Evolutionary conservation across 2,329 filamentous ascomycete genomes (phyloP).

Genomic region (Ceratocystis alfenasii): DNA sequence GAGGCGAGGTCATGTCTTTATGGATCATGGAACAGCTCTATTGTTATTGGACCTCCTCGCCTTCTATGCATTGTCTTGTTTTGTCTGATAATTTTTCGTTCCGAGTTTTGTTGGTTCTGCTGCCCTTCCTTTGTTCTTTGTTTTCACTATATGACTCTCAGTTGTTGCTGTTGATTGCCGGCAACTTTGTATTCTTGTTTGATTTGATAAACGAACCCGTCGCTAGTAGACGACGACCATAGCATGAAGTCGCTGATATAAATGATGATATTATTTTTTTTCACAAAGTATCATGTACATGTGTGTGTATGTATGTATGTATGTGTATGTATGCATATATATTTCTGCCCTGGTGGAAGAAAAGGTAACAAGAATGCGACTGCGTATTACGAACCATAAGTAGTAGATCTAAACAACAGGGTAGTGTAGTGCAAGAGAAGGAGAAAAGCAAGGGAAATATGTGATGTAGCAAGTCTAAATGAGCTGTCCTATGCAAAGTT

Average conservation of each 20-base stretch:
- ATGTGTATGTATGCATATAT: background rate
- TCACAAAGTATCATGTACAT: background rate
- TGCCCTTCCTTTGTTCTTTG: constrained; percentile 16
- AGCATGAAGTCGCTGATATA: background rate
- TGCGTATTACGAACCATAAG: background rate
- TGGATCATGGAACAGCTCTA: background rate
- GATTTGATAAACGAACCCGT: background rate
- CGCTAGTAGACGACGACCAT: background rate
- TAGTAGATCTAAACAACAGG: background rate
- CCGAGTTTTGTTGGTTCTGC: background rate
- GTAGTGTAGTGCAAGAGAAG: background rate
- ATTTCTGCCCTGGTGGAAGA: background rate
- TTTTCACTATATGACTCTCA: constrained; percentile 18
- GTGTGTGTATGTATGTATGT: background rate
- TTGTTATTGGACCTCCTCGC: constrained; percentile 2
- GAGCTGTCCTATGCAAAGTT: background rate
- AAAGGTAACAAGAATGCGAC: background rate
- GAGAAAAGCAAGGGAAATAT: background rate
- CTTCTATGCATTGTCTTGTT: constrained; percentile 9
- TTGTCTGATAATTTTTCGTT: background rate
- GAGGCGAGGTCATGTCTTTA: constrained; percentile 12
- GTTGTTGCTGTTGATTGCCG: constrained; percentile 12
- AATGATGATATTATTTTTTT: constrained; percentile 2
- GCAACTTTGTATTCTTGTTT: constrained; percentile 9
- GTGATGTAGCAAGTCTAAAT: constrained; percentile 1